Percentiles rank a stretch among this genome's conserved stretches.
Conservation (phyloP, 306 rosid genomes). For the Spatholobus suberectus region DNA sequence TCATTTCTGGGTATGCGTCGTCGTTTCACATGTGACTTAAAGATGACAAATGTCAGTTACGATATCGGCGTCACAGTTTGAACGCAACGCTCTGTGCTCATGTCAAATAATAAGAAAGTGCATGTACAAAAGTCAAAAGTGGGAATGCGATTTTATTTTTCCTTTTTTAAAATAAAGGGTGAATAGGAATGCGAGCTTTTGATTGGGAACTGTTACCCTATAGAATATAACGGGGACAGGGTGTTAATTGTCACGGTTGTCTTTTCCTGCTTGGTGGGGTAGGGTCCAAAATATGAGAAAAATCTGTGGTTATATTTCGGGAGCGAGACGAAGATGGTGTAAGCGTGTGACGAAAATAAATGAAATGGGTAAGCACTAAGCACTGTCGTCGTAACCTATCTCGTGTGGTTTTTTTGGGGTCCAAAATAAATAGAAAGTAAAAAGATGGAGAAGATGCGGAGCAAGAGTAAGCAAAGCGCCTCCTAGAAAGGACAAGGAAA, state of each 20-base stretch:
- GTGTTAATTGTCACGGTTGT: constrained; percentile 31
- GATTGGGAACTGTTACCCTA: constrained; percentile 38
- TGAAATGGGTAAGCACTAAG: background rate
- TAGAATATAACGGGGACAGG: constrained; percentile 51
- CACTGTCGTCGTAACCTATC: background rate
- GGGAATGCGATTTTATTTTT: background rate
- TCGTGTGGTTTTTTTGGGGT: background rate
- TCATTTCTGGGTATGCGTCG: constrained; percentile 6
- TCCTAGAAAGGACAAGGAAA: constrained; percentile 3
- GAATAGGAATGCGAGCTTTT: constrained; percentile 11
- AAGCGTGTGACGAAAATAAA: background rate
- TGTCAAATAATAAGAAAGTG: constrained; percentile 24
- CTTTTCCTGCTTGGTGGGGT: constrained; percentile 31
- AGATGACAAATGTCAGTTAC: constrained; percentile 13
- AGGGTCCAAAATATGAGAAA: constrained; percentile 26
- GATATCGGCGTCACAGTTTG: constrained; percentile 44
- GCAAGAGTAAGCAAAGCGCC: background rate
- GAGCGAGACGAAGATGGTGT: background rate
- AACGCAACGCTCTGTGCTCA: constrained; percentile 8
- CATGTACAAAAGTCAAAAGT: constrained; percentile 44
- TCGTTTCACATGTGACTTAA: constrained; percentile 24
- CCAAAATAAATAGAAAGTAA: constrained; percentile 1
- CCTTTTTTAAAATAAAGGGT: background rate
- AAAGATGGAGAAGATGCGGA: constrained; percentile 17
- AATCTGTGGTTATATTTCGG: background rate